Conservation (phyloP, 1,284 basidiomycete genomes). For the Pisolithus thermaeus region DNA sequence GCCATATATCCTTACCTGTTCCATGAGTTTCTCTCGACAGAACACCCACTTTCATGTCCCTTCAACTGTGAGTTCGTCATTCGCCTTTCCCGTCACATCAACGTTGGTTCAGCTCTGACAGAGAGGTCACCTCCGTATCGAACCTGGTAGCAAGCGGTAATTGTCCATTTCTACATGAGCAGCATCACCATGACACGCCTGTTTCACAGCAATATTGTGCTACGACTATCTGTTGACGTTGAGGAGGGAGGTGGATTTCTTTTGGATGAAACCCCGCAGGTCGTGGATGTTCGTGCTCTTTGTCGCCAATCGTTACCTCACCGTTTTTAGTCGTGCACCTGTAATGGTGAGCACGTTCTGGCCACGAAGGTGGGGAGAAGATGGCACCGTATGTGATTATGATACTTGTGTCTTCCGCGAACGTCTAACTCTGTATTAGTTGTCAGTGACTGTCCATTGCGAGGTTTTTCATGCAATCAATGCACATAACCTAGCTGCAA, state of each 20-base stretch:
- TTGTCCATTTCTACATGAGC: background rate
- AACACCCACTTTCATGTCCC: too few relatives aligned
- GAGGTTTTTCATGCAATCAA: background rate
- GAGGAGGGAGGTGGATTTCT: constrained; percentile 29
- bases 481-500: background rate
- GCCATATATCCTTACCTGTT: too few relatives aligned
- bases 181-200: background rate
- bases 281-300: constrained; percentile 31
- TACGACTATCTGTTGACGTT: constrained; percentile 36
- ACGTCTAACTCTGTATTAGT: background rate
- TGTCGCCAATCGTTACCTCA: constrained; percentile 34
- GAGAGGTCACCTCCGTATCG: background rate
- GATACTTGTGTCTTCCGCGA: background rate
- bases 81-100: background rate
- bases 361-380: background rate
- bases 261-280: constrained; percentile 26
- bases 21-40: too few relatives aligned
- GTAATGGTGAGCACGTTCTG: background rate
- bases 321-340: constrained; percentile 20
- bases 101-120: background rate
- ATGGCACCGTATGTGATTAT: background rate
- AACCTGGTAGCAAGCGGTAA: background rate
- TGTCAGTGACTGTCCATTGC: background rate
- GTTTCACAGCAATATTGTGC: constrained; percentile 29
- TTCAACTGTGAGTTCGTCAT: background rate